Percentiles rank a stretch among this genome's conserved stretches.
These are phyloP conservation scores for Boletus huronensis DNA, from an alignment of 768 basidiomycete genomes.

Conservation along the genomic window DNA sequence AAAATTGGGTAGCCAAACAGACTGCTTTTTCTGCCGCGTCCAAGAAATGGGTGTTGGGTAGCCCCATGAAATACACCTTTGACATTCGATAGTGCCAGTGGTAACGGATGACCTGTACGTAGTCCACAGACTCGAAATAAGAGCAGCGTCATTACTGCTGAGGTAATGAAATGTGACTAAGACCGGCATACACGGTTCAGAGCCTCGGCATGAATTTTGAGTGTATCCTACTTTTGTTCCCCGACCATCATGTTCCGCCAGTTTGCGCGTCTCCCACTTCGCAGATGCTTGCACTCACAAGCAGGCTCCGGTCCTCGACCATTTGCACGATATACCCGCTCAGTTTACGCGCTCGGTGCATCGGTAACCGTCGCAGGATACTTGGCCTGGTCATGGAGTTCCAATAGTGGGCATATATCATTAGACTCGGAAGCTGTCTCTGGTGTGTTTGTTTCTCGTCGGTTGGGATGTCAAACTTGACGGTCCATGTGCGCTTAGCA, in stretches of 20 bases:
- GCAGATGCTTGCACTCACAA: slow-evolving; percentile 50
- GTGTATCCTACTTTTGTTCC: neutral
- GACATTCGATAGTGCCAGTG: neutral
- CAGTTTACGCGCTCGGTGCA: slow-evolving; percentile 39
- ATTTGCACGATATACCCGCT: slow-evolving; percentile 26
- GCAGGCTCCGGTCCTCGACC: slow-evolving; percentile 18
- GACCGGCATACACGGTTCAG: slow-evolving; percentile 2
- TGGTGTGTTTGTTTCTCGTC: slow-evolving; percentile 18
- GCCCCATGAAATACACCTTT: no score
- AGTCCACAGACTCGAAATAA: no score
- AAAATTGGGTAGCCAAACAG: no score
- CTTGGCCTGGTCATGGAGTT: slow-evolving; percentile 46
- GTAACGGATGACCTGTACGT: no score
- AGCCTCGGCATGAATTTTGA: slow-evolving; percentile 23
- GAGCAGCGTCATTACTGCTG: neutral
- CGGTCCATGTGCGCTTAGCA: slow-evolving; percentile 8
- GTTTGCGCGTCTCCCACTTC: slow-evolving; percentile 50
- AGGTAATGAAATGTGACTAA: slow-evolving; percentile 26
- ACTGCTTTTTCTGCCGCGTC: neutral
- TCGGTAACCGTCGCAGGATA: slow-evolving; percentile 46
- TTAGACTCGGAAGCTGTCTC: slow-evolving; percentile 41
- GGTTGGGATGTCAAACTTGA: neutral
- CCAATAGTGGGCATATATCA: slow-evolving; percentile 41
- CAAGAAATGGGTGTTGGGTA: neutral
- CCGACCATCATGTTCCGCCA: slow-evolving; percentile 49